A percentile compares a stretch with the other conserved stretches of the same genome.
These are phyloP conservation scores for Filosporella fistucella DNA, from an alignment of 495 filamentous ascomycete species.

Conservation along the genomic window DNA sequence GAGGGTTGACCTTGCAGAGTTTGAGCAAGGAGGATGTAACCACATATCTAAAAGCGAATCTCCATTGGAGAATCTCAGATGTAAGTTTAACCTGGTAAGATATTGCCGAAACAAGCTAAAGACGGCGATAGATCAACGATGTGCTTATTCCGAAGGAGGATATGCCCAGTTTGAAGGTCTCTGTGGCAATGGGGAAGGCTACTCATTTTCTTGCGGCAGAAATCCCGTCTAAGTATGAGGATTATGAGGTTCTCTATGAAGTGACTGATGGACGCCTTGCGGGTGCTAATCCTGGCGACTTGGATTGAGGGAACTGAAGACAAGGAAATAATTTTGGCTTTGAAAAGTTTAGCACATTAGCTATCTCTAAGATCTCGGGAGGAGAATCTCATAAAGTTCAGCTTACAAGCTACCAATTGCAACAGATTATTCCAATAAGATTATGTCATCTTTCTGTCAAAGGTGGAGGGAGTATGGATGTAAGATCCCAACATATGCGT, in stretches of 20 bases:
- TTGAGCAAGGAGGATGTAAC: slow-evolving; percentile 3
- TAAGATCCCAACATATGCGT: no score
- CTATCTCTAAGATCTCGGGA: no score
- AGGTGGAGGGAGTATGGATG: no score
- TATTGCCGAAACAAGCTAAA: not conserved
- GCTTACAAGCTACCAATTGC: no score
- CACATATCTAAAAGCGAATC: slow-evolving; percentile 6
- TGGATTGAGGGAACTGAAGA: no score
- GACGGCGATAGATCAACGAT: not conserved
- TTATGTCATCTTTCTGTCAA: no score
- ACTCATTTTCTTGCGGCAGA: slow-evolving; percentile 6
- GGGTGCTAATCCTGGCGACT: slow-evolving; percentile 1
- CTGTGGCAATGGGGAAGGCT: slow-evolving; percentile 4
- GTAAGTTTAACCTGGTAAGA: slow-evolving; percentile 6
- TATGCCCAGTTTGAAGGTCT: slow-evolving; percentile 9
- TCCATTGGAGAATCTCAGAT: slow-evolving; percentile 12
- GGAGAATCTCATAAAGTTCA: no score
- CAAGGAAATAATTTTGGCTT: no score
- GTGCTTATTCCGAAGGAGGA: slow-evolving; percentile 3
- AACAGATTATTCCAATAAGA: no score
- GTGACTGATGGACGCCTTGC: slow-evolving; percentile 1
- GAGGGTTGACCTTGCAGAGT: not conserved
- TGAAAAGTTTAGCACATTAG: no score
- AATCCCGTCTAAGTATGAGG: not conserved
- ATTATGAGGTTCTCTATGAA: slow-evolving; percentile 6